Conservation (phyloP, 2,329 filamentous ascomycete species). For the Botryotinia narcissicola region DNA sequence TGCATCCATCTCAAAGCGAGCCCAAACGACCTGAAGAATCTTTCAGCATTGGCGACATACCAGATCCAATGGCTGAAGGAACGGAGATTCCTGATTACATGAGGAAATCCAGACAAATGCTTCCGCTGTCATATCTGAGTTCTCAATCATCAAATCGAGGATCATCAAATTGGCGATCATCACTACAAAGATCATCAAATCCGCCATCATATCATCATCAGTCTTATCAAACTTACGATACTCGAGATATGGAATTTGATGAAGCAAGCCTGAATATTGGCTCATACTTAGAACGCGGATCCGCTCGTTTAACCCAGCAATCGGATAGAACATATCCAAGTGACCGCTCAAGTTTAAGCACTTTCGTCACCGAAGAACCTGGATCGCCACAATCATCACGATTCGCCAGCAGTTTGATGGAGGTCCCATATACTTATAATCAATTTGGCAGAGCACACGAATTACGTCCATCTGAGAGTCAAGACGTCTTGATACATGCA, state of each 20-base stretch:
- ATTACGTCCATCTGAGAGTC: background rate
- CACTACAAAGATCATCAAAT: background rate
- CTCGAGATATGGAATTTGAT: slow-evolving; percentile 6
- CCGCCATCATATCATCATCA: background rate
- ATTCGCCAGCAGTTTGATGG: slow-evolving; percentile 7
- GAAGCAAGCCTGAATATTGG: slow-evolving; percentile 13
- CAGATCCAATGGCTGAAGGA: background rate
- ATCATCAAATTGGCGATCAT: background rate
- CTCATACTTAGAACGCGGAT: background rate
- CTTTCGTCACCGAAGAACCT: slow-evolving; percentile 2
- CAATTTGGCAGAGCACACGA: background rate
- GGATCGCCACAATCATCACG: slow-evolving; percentile 4
- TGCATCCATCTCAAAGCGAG: background rate
- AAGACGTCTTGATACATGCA: slow-evolving; percentile 8
- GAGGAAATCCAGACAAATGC: slow-evolving; percentile 5
- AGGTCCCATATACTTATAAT: background rate
- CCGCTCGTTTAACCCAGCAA: slow-evolving; percentile 3
- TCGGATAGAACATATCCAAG: slow-evolving; percentile 1
- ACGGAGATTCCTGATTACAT: background rate
- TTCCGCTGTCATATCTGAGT: slow-evolving; percentile 12
- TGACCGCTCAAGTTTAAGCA: background rate
- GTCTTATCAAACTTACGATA: slow-evolving; percentile 5
- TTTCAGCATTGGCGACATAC: background rate
- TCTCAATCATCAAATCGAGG: background rate
- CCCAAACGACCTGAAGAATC: background rate